Evolutionary conservation across 2,329 filamentous ascomycete genomes (phyloP), one percentile per base, ranked within the genome.

Genomic region (Coniochaeta pulveracea): DNA sequence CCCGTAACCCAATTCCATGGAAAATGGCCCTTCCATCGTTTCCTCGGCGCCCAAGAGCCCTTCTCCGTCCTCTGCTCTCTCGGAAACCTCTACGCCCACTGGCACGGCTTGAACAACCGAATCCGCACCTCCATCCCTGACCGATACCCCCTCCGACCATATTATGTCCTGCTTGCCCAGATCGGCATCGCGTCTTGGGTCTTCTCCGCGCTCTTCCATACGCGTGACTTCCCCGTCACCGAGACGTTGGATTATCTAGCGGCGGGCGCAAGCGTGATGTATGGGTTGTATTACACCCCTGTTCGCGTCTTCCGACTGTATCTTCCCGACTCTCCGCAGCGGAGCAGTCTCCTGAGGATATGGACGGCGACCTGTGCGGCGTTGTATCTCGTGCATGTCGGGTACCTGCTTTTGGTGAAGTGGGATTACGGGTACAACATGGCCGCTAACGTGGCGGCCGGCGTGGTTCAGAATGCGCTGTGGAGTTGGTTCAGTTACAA

Each of bases 361-460:
- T 96, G 88, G 89, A 88, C 85, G 1, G 49, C 66, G 10, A 43
- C 84, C 6, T 98, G 91, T 52, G 53, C 73, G 17, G 42, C 59
- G 10, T 58, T 93, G 34, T 98, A 93, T 55, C 50, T 67, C 17
- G 62, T 71, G 35, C 91, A 98, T 52, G 76, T 95, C 30, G 70
- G 64, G 28, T 98, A 94, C 55, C 67, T 98, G 35, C 85, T 80
- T 50, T 74, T 85, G 45, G 84, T 88, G 65, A 65, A 69, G 12
- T 98, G 91, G 83, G 83, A 96, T 56, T 98, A 98, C 55, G 82
- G 80, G 5, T 98, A 98, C 61, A 98, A 98, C 54, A 96, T 98
- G 86, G 76, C 81, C 2, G 91, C 88, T 33, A 98, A 96, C 49
- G 83, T 98, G 14, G 75, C 71, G 3, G 73, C 82, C 9, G 91